Base-by-base conservation (phyloP, 2,329 filamentous ascomycete species). In the Exophiala lecanii-corni region DNA sequence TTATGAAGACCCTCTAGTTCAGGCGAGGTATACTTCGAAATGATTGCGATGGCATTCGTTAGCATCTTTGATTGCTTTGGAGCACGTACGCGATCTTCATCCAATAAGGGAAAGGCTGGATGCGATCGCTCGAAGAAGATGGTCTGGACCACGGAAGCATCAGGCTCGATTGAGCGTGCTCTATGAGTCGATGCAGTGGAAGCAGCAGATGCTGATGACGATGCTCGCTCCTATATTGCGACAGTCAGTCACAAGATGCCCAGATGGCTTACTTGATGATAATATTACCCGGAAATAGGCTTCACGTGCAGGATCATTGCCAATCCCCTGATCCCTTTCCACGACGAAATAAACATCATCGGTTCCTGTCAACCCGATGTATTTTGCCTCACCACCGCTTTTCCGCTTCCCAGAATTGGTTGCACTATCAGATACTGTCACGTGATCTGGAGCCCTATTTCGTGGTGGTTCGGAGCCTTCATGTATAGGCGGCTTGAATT, bases 281-380 rank as follows among this genome's bases (percentile, higher is more conserved):
- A 12, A 32, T 32, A 5, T 5, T 43, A 47, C 44, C 34, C 35
- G 31, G 21, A 47, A 47, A 28, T 47, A 47, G 15, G 44, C 44
- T 26, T 47, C 44, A n/a, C 35, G 44, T 16, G 39, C 44, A 10
- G 44, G 44, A 17, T 47, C 44, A n/a, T 47, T 47, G 19, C 44
- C 44, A 10, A 42, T 15, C n/a, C 32, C 35, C 23, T 47, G 44
- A 10, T 25, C 30, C 6, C 44, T 38, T 18, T 47, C 44, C 15
- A 25, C 33, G 9, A 38, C 44, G 21, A 47, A 47, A 16, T 47
- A 47, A n/a, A 47, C 44, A 31, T 47, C 44, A 35, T 47, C 44
- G n/a, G 44, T 47, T 3, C 44, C 44, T 12, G 20, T 47, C 28
- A 47, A 31, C 18, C 44, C 44, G 19, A 47, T 42, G 16, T 47